A percentile compares a stretch with the other conserved stretches of the same genome.
Evolutionary conservation across 129 eudicot species (phyloP).

Genomic region (Ambrosia trifida): DNA sequence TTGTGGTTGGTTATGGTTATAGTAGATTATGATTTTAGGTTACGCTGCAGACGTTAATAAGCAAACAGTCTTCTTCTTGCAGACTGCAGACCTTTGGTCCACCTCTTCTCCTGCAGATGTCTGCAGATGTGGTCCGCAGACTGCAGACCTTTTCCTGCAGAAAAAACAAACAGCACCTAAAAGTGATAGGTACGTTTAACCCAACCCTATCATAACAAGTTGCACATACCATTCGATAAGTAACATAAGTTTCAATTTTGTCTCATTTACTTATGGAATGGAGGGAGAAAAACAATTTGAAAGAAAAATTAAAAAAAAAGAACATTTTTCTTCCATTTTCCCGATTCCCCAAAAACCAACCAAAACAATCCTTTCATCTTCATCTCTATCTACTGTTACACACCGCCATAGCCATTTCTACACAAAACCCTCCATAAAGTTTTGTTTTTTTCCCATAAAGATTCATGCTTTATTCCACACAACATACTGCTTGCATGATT

Average conservation of each 20-base stretch:
- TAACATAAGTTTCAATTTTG: not conserved
- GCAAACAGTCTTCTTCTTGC: too few relatives aligned
- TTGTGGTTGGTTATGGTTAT: too few relatives aligned
- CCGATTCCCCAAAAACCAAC: not conserved
- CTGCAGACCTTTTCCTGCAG: too few relatives aligned
- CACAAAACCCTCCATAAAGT: slow-evolving; percentile 6
- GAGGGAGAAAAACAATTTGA: not conserved
- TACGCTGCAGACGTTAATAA: too few relatives aligned
- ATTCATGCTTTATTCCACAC: not conserved
- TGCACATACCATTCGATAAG: too few relatives aligned
- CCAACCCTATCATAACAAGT: too few relatives aligned
- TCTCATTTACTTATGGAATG: not conserved
- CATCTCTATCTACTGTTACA: not conserved
- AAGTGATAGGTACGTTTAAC: too few relatives aligned
- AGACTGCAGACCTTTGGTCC: too few relatives aligned
- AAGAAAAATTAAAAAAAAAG: not conserved
- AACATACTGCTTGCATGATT: not conserved
- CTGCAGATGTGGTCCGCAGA: too few relatives aligned
- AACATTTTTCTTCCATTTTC: not conserved
- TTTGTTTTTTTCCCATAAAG: not conserved
- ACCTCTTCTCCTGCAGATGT: too few relatives aligned
- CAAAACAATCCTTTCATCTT: slow-evolving; percentile 20
- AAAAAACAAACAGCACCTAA: too few relatives aligned
- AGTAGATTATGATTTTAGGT: too few relatives aligned
- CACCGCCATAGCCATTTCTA: slow-evolving; percentile 5